Percentiles rank a stretch among this genome's conserved stretches.
phyloP scores from a whole-genome alignment of 2,329 filamentous ascomycete genomes.

The Cladobotryum mycophilum region DNA sequence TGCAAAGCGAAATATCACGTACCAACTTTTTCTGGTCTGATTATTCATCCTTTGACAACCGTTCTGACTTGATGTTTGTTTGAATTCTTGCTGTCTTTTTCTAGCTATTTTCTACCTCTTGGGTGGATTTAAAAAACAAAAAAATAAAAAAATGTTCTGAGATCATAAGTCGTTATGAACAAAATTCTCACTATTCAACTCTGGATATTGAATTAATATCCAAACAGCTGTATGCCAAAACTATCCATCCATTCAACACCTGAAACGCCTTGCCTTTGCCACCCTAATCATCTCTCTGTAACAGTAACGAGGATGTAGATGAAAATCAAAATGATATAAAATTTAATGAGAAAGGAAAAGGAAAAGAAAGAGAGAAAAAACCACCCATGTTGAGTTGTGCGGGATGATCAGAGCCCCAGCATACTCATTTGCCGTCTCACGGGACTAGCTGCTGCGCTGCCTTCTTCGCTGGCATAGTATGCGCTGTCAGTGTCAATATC shows the following conservation, averaged over 20 bases:
- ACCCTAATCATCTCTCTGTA: too few relatives aligned
- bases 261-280: not conserved
- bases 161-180: too few relatives aligned
- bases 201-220: too few relatives aligned
- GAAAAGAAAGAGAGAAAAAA: not conserved
- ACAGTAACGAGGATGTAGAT: not conserved
- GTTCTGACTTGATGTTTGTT: too few relatives aligned
- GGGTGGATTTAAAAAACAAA: not conserved
- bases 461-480: constrained; percentile 67
- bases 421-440: constrained; percentile 68
- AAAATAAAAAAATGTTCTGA: not conserved
- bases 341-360: not conserved
- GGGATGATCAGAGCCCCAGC: constrained; percentile 39
- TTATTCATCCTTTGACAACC: too few relatives aligned
- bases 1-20: not conserved
- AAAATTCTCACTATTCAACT: too few relatives aligned
- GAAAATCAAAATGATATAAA: not conserved
- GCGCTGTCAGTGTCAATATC: constrained; percentile 89
- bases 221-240: too few relatives aligned
- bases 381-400: not conserved
- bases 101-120: too few relatives aligned
- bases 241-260: not conserved
- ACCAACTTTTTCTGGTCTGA: too few relatives aligned
- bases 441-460: constrained; percentile 60
- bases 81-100: too few relatives aligned